Evolutionary conservation across 768 basidiomycete species (phyloP).

Genomic region (Thelephora aurantiotincta): DNA sequence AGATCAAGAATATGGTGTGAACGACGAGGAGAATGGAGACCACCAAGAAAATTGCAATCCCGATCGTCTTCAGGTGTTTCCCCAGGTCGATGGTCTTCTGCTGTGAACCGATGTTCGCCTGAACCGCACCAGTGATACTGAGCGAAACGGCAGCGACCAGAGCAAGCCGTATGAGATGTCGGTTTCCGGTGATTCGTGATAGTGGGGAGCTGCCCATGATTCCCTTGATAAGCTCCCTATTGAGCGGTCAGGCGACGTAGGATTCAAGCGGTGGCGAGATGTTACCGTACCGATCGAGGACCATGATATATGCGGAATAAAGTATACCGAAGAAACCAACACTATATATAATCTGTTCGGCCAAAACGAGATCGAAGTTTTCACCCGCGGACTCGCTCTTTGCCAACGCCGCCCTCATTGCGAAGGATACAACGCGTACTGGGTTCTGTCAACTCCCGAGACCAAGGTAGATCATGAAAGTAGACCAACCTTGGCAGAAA

Average conservation of each 20-base stretch:
- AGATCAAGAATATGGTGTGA: slow-evolving; percentile 4
- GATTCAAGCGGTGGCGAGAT: not conserved
- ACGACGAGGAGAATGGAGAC: slow-evolving; percentile 6
- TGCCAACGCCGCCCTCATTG: slow-evolving; percentile 16
- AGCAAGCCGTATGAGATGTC: slow-evolving; percentile 8
- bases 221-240: slow-evolving; percentile 1
- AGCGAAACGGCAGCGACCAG: slow-evolving; percentile 8
- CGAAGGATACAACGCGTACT: slow-evolving; percentile 20
- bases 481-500: slow-evolving; percentile 16
- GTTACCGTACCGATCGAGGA: slow-evolving; percentile 17
- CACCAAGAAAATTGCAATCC: slow-evolving; percentile 11
- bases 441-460: not conserved
- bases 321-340: slow-evolving; percentile 22
- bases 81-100: slow-evolving; percentile 1
- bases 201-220: not conserved
- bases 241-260: not conserved
- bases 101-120: not conserved
- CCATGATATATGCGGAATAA: slow-evolving; percentile 20
- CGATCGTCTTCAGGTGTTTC: slow-evolving; percentile 6
- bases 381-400: slow-evolving; percentile 11
- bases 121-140: slow-evolving; percentile 8
- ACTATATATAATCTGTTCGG: slow-evolving; percentile 20
- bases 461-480: slow-evolving; percentile 1
- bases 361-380: slow-evolving; percentile 12
- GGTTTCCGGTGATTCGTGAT: slow-evolving; percentile 7